Conservation (phyloP, 495 filamentous ascomycete species). For the Lophium mytilinum region DNA sequence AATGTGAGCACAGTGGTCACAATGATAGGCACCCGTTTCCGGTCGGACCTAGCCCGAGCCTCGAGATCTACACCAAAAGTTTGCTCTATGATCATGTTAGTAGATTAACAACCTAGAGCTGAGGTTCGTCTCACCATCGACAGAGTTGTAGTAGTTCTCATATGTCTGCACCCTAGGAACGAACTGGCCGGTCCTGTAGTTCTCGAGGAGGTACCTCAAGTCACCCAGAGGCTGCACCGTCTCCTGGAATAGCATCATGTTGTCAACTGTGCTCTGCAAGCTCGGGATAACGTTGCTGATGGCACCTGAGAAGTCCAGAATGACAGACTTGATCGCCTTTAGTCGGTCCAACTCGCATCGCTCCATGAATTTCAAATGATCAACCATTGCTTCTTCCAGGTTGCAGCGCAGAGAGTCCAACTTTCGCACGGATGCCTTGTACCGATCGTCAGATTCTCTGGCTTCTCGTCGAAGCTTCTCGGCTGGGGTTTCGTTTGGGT, state of each 20-base stretch:
- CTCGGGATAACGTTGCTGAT: constrained; percentile 98
- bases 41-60: constrained; percentile 81
- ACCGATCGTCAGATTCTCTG: constrained; percentile 82
- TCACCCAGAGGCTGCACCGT: constrained; percentile 90
- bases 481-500: constrained; percentile 82
- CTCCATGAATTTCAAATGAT: constrained; percentile 92
- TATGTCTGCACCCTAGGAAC: constrained; percentile 86
- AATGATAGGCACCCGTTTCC: constrained; percentile 89
- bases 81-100: constrained; percentile 56
- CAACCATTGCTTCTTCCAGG: constrained; percentile 86
- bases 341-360: constrained; percentile 93
- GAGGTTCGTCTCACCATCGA: constrained; percentile 52
- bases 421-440: constrained; percentile 76
- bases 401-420: constrained; percentile 86
- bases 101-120: not conserved
- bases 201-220: constrained; percentile 92
- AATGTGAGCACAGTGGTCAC: constrained; percentile 90
- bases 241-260: constrained; percentile 99
- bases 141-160: constrained; percentile 98
- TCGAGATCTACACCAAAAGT: constrained; percentile 97
- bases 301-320: constrained; percentile 94
- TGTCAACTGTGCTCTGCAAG: constrained; percentile 87
- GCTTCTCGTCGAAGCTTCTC: constrained; percentile 86
- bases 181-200: constrained; percentile 91
- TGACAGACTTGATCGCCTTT: constrained; percentile 95